These are phyloP conservation scores for Heliamphora exappendiculata DNA, from an alignment of 148 eudicot species.

Conservation along the genomic window DNA sequence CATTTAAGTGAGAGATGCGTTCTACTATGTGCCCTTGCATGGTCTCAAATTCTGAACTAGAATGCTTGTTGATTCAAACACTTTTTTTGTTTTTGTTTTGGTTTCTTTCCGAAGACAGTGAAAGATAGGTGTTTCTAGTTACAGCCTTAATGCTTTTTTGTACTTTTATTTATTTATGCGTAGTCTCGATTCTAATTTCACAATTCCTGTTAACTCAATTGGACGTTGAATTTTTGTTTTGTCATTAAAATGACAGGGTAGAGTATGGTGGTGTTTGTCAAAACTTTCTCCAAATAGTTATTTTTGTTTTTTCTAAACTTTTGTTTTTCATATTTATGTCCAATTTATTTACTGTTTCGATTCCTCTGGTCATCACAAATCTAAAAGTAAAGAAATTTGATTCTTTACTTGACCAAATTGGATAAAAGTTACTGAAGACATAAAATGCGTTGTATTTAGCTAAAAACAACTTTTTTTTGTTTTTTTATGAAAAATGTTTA, in stretches of 20 bases:
- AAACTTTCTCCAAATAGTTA: too few relatives aligned
- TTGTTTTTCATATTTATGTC: too few relatives aligned
- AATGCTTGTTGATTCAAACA: background rate
- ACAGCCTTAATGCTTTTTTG: background rate
- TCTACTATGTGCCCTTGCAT: background rate
- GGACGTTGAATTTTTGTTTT: background rate
- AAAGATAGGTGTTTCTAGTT: background rate
- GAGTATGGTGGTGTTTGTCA: too few relatives aligned
- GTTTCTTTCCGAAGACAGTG: background rate
- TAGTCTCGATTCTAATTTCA: background rate
- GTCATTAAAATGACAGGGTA: background rate
- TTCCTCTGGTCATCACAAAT: too few relatives aligned
- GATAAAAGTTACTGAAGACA: too few relatives aligned
- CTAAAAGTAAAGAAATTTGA: too few relatives aligned
- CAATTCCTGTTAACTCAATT: background rate
- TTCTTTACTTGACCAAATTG: too few relatives aligned
- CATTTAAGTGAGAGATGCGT: background rate
- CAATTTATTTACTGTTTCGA: too few relatives aligned
- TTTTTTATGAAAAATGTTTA: too few relatives aligned
- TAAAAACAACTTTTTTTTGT: too few relatives aligned
- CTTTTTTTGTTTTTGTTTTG: background rate
- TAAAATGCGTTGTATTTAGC: too few relatives aligned
- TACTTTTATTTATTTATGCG: background rate
- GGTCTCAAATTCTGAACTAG: background rate
- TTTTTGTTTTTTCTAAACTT: too few relatives aligned